phyloP scores from a whole-genome alignment of 495 filamentous ascomycete genomes.

The Lophium mytilinum region DNA sequence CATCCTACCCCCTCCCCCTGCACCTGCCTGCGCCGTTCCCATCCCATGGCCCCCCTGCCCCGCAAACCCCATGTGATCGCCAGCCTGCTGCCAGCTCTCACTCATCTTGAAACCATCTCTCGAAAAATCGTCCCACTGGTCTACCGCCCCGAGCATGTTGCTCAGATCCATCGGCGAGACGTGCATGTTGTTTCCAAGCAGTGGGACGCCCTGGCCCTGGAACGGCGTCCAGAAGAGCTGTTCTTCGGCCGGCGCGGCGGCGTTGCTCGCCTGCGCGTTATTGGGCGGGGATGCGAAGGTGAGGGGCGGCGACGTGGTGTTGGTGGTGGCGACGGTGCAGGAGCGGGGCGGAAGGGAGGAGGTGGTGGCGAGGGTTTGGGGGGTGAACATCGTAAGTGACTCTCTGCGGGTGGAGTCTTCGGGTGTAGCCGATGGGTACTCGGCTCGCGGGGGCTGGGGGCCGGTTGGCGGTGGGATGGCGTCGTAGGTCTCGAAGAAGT shows the following conservation, averaged over 20 bases:
- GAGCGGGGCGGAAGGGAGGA: background rate
- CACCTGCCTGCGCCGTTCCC: background rate
- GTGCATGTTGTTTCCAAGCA: conserved; percentile 5
- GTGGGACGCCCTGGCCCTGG: conserved; percentile 22
- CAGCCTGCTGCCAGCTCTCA: conserved; percentile 13
- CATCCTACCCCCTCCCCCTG: background rate
- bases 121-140: conserved; percentile 20
- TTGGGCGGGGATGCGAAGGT: background rate
- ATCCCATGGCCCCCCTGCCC: background rate
- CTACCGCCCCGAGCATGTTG: conserved; percentile 12
- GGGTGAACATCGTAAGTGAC: conserved; percentile 12
- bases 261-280: background rate
- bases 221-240: conserved; percentile 31
- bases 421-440: background rate
- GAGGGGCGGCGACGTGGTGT: background rate
- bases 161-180: conserved; percentile 20
- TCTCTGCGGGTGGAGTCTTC: conserved; percentile 1
- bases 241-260: conserved; percentile 17
- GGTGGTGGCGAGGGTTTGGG: background rate
- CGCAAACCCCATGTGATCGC: background rate
- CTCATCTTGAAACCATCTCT: conserved; percentile 22
- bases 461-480: background rate
- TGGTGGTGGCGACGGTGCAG: background rate
- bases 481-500: background rate
- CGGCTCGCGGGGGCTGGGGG: background rate